phyloP scores from a whole-genome alignment of 2,329 filamentous ascomycete species.

The Pseudomassariella vexata region DNA sequence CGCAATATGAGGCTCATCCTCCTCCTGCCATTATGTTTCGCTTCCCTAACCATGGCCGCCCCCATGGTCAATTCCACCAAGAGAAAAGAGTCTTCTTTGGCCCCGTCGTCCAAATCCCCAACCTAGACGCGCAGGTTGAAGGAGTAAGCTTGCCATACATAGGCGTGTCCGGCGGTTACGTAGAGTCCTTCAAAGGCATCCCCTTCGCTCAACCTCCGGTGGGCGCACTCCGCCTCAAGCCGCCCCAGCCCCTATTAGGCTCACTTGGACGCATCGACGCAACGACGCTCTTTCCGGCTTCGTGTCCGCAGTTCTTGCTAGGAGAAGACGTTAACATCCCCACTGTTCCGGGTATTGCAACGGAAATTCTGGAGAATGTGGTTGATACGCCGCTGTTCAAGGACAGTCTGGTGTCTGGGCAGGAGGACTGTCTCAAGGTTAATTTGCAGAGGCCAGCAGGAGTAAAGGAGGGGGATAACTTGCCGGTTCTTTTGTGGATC shows the following conservation, averaged over 20 bases:
- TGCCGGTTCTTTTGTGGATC: constrained; percentile 67
- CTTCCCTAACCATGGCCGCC: too few relatives aligned
- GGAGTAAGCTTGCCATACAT: too few relatives aligned
- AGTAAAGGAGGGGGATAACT: constrained; percentile 44
- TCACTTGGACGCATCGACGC: constrained; percentile 57
- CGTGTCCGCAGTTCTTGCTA: constrained; percentile 71
- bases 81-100: too few relatives aligned
- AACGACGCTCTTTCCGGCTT: constrained; percentile 47
- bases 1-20: too few relatives aligned
- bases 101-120: too few relatives aligned
- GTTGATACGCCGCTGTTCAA: constrained; percentile 52
- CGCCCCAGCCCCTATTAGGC: constrained; percentile 5
- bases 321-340: constrained; percentile 42
- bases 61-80: too few relatives aligned
- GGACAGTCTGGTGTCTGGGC: constrained; percentile 37
- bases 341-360: constrained; percentile 20
- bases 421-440: constrained; percentile 61
- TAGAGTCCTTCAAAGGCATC: constrained; percentile 1
- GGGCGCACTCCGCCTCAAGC: background rate
- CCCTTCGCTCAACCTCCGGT: constrained; percentile 1
- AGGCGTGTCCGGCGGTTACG: background rate
- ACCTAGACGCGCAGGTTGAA: too few relatives aligned
- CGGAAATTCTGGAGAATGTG: constrained; percentile 38
- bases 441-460: constrained; percentile 54
- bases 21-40: too few relatives aligned